Base-by-base conservation (phyloP, 257 asterid species). In the Phtheirospermum japonicum region DNA sequence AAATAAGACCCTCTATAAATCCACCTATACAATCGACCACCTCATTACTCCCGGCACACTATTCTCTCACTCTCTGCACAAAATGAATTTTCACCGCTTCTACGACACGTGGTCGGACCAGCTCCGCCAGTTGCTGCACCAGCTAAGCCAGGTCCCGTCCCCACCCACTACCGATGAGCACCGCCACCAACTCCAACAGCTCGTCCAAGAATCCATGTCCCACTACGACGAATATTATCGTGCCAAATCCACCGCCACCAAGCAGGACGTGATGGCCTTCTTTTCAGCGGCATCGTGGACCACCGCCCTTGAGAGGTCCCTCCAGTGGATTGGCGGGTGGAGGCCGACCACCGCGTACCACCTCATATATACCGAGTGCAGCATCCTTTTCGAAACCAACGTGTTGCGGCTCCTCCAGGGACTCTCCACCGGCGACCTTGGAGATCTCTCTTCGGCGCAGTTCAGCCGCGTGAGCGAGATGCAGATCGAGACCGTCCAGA, bases 321-420 rank as follows among this genome's bases (percentile, higher is more conserved):
- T 90, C 53, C 84, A 79, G 31, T 90, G 96, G 96, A 79, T 90
- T 50, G 85, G 83, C 4, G 97, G 97, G 0, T 88, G 96, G 96
- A 79, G 97, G 0, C 96, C 97, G 33, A 90, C 96, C 74, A 85
- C 94, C 20, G 89, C 87, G 13, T 87, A 83, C 70, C 97, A 90
- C 79, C 72, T 90, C 18, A 56, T 87, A 11, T 90, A 90, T 71
- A 79, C 97, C 0, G 95, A 90, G 72, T 75, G 89, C 1, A 82
- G 96, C 81, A 79, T 90, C 48, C 65, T 79, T 13, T 87, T 90
- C 34, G 95, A 90, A 81, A 66, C 86, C n/a, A 93, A 79, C 39
- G 83, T 87, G 14, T 43, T 76, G n/a, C 88, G 88, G 3, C 82
- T 83, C 12, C 86, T 88, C 14, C 79, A 82, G 0, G 97, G 97